phyloP scores from a whole-genome alignment of 2,329 filamentous ascomycete species.

The Ophiostoma angusticollis region DNA sequence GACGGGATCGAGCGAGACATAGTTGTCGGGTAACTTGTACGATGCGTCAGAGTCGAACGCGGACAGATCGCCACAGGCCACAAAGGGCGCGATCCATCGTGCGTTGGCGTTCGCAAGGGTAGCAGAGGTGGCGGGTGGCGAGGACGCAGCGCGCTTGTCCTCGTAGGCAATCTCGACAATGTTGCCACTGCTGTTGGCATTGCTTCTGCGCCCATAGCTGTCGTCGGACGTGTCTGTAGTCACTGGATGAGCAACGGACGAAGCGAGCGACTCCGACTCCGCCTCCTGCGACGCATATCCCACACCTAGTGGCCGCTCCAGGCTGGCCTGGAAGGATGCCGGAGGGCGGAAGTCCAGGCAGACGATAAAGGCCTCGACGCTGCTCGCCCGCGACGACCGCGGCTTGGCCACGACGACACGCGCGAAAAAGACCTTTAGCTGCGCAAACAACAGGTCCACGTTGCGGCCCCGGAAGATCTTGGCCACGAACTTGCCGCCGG shows the following conservation, averaged over 20 bases:
- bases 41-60: slow-evolving; percentile 93
- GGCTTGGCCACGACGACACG: slow-evolving; percentile 86
- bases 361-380: slow-evolving; percentile 92
- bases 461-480: slow-evolving; percentile 95
- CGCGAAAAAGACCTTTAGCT: slow-evolving; percentile 83
- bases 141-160: slow-evolving; percentile 21
- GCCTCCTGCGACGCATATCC: slow-evolving; percentile 37
- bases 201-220: not conserved
- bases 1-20: slow-evolving; percentile 79
- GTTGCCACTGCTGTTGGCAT: slow-evolving; percentile 16
- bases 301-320: slow-evolving; percentile 62
- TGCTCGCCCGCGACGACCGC: slow-evolving; percentile 85
- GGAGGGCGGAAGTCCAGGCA: slow-evolving; percentile 83
- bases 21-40: slow-evolving; percentile 74
- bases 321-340: slow-evolving; percentile 57
- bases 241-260: no score
- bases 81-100: slow-evolving; percentile 86
- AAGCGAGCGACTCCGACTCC: slow-evolving; percentile 33
- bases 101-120: slow-evolving; percentile 23
- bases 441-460: slow-evolving; percentile 89
- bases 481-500: slow-evolving; percentile 90
- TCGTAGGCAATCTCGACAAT: slow-evolving; percentile 39
- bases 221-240: slow-evolving; percentile 11
- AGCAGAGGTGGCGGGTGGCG: slow-evolving; percentile 7
- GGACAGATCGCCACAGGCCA: slow-evolving; percentile 93